Conservation (phyloP, 2,329 filamentous ascomycete genomes). For the Zasmidium angulare region DNA sequence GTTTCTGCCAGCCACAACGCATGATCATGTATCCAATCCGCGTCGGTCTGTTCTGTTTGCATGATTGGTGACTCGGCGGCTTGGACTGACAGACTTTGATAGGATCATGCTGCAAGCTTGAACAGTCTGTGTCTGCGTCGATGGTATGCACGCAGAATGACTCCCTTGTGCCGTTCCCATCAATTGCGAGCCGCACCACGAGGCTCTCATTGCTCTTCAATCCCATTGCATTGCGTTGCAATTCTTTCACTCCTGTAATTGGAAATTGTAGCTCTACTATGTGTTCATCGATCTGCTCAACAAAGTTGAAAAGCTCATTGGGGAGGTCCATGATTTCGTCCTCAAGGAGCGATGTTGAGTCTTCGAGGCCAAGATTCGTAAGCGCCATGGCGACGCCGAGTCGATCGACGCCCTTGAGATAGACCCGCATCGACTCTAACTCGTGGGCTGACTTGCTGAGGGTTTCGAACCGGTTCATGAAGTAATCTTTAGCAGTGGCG, state of each 20-base stretch:
- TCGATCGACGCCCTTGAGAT: neutral
- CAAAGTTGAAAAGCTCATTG: neutral
- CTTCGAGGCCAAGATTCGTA: constrained; percentile 1
- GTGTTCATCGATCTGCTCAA: constrained; percentile 3
- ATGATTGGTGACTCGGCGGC: neutral
- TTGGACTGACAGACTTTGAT: neutral
- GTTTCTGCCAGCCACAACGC: constrained; percentile 1
- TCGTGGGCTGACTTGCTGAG: neutral
- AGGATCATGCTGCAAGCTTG: neutral
- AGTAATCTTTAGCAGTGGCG: constrained; percentile 6
- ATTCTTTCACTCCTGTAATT: neutral
- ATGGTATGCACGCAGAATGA: constrained; percentile 8
- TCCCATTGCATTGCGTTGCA: constrained; percentile 5
- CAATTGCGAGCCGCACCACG: neutral
- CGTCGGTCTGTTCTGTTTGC: neutral
- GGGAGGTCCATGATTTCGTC: constrained; percentile 3
- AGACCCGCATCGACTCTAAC: neutral
- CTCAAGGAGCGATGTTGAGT: neutral
- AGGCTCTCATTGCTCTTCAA: neutral
- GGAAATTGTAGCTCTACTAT: constrained; percentile 2
- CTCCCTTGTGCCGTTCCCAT: neutral
- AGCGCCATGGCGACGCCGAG: constrained; percentile 2
- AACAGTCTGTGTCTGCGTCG: constrained; percentile 4
- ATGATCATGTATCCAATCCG: constrained; percentile 3
- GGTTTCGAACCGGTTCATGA: neutral